These are phyloP conservation scores for Pisolithus sp. DNA, from an alignment of 768 basidiomycete genomes.

Conservation along the genomic window DNA sequence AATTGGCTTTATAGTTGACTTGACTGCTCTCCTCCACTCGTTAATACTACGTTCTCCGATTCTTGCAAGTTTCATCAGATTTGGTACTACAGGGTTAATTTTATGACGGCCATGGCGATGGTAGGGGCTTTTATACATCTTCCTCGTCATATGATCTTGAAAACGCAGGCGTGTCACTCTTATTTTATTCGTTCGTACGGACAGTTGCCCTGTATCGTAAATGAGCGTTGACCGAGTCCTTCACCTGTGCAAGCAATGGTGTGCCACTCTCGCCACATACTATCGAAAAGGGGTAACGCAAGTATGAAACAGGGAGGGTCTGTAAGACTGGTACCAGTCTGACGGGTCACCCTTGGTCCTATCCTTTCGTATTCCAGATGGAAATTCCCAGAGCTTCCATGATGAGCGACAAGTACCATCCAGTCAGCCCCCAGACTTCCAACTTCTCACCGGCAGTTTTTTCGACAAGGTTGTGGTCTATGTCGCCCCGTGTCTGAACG, in stretches of 20 bases:
- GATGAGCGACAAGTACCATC: slow-evolving; percentile 68
- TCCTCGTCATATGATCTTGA: slow-evolving; percentile 9
- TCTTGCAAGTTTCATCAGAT: slow-evolving; percentile 8
- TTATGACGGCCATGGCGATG: slow-evolving; percentile 8
- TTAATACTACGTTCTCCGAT: slow-evolving; percentile 19
- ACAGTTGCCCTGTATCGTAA: background rate
- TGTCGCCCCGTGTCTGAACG: slow-evolving; percentile 28
- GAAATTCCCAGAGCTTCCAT: slow-evolving; percentile 51
- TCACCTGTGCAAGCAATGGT: background rate
- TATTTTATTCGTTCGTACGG: background rate
- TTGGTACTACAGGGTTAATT: slow-evolving; percentile 3
- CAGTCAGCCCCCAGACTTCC: slow-evolving; percentile 80
- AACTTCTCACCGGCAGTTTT: slow-evolving; percentile 44
- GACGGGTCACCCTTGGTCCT: background rate
- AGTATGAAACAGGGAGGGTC: background rate
- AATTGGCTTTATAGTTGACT: slow-evolving; percentile 12
- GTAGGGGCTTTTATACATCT: slow-evolving; percentile 8
- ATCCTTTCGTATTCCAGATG: slow-evolving; percentile 17
- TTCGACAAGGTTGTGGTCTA: slow-evolving; percentile 24
- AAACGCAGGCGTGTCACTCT: background rate
- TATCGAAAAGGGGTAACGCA: no score
- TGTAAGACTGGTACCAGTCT: background rate
- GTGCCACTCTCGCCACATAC: background rate
- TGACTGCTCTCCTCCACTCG: slow-evolving; percentile 21
- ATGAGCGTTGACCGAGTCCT: background rate